Evolutionary conservation across 345 rosid species (phyloP).

Genomic region (Populus ilicifolia): DNA sequence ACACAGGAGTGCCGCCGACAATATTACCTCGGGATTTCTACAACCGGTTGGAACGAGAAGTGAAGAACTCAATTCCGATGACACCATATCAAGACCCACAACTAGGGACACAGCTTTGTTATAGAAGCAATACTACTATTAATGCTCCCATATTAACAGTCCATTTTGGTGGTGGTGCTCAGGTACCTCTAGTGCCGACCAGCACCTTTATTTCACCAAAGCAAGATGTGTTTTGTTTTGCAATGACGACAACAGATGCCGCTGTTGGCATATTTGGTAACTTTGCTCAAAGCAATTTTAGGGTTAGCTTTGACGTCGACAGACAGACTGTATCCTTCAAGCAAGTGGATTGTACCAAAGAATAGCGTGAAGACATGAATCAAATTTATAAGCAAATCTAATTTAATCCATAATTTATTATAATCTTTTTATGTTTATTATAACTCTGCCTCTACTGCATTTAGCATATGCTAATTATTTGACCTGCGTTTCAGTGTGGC

Average conservation of each 20-base stretch:
- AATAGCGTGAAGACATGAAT: too few species aligned
- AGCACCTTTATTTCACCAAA: neutral
- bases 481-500: too few species aligned
- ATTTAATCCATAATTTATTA: too few species aligned
- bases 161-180: neutral
- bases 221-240: neutral
- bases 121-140: neutral
- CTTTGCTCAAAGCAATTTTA: neutral
- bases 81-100: neutral
- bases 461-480: too few species aligned
- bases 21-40: neutral
- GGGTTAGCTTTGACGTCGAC: neutral
- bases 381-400: too few species aligned
- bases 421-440: too few species aligned
- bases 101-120: neutral
- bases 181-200: neutral
- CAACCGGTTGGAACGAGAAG: neutral
- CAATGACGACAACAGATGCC: neutral
- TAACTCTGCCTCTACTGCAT: too few species aligned
- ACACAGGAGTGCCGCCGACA: conserved; percentile 15
- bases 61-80: neutral
- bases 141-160: neutral
- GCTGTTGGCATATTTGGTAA: neutral
- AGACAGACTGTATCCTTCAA: neutral
- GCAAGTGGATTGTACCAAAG: neutral